Evolutionary conservation across 2,329 filamentous ascomycete genomes (phyloP).

Genomic region (Fusarium chaquense): DNA sequence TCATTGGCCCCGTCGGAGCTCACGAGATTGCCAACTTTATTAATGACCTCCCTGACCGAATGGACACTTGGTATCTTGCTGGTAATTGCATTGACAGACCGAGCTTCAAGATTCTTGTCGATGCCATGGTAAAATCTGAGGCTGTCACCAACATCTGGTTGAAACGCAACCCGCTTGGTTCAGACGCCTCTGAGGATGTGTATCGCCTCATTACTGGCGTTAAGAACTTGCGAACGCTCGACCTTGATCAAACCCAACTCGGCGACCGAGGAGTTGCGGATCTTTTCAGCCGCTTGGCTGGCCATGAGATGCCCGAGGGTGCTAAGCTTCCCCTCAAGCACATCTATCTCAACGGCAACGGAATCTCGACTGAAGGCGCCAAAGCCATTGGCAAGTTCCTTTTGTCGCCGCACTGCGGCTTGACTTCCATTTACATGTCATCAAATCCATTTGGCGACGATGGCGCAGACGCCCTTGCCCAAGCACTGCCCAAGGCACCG

Average conservation of each 20-base stretch:
- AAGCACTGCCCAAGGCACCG: conserved; percentile 49
- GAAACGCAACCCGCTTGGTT: conserved; percentile 64
- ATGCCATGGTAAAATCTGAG: conserved; percentile 58
- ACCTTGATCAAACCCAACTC: conserved; percentile 66
- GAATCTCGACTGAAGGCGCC: conserved; percentile 50
- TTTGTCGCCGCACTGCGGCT: conserved; percentile 48
- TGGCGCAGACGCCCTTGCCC: conserved; percentile 49
- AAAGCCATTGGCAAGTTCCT: conserved; percentile 52
- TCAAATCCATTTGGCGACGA: conserved; percentile 54
- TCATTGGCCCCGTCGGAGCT: conserved; percentile 63
- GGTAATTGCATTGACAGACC: conserved; percentile 64
- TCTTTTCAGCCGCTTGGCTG: conserved; percentile 56
- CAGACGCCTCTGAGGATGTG: conserved; percentile 55
- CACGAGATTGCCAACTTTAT: conserved; percentile 60
- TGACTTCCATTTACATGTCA: conserved; percentile 55
- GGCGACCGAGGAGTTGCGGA: conserved; percentile 59
- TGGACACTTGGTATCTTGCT: conserved; percentile 68
- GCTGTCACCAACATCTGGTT: conserved; percentile 65
- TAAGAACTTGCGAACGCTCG: conserved; percentile 60
- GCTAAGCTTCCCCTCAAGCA: conserved; percentile 51
- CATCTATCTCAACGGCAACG: conserved; percentile 55
- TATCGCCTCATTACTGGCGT: conserved; percentile 59
- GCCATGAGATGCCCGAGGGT: conserved; percentile 47
- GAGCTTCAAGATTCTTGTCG: conserved; percentile 57
- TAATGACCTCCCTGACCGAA: conserved; percentile 58